Conservation (phyloP, 768 basidiomycete species). For the Rossbeevera mucosa region DNA sequence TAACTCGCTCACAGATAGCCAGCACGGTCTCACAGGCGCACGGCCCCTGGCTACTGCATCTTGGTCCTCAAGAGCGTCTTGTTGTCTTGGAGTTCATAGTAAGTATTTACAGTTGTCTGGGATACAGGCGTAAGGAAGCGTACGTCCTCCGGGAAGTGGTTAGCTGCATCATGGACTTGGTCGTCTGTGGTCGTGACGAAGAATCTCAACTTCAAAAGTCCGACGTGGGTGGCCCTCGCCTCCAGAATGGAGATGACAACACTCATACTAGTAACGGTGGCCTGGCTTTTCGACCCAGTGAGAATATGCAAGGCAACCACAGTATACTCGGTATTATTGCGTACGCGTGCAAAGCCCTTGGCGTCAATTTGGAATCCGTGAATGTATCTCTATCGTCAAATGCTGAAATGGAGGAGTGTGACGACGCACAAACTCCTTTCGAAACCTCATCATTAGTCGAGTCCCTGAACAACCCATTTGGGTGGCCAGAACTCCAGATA, state of each 20-base stretch:
- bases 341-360: conserved; percentile 73
- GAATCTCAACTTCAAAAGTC: conserved; percentile 45
- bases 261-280: conserved; percentile 37
- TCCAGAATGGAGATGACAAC: conserved; percentile 27
- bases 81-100: conserved; percentile 65
- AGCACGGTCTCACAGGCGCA: conserved; percentile 65
- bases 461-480: conserved; percentile 52
- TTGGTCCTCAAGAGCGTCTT: conserved; percentile 74
- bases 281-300: conserved; percentile 68
- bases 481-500: conserved; percentile 94
- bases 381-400: conserved; percentile 38
- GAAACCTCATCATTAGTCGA: conserved; percentile 41
- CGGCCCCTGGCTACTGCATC: conserved; percentile 82
- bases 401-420: conserved; percentile 17
- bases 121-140: conserved; percentile 84
- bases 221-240: conserved; percentile 32
- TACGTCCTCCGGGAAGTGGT: conserved; percentile 82
- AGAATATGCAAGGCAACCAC: conserved; percentile 74
- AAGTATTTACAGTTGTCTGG: conserved; percentile 73
- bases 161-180: conserved; percentile 76
- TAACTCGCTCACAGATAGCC: conserved; percentile 67
- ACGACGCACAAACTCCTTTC: conserved; percentile 6
- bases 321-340: conserved; percentile 74
- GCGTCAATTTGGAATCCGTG: conserved; percentile 75
- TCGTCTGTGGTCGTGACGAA: conserved; percentile 83